Base-by-base conservation (phyloP, 352 stramenopile genomes). In the Phytophthora brassicae region DNA sequence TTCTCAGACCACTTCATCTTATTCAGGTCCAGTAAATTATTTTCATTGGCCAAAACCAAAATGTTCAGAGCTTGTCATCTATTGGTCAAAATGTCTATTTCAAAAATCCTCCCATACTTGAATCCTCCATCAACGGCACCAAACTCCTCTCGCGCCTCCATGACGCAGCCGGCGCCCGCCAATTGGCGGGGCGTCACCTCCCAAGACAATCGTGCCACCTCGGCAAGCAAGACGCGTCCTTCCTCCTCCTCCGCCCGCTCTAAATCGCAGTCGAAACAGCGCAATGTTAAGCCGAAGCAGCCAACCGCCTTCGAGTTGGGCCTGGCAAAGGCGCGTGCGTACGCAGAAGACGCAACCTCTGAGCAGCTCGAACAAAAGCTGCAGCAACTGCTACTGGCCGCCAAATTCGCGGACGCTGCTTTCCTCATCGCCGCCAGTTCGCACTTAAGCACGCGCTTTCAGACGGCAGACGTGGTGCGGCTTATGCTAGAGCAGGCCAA, bases 391-490 rank as follows among this genome's bases (percentile, higher is more conserved):
- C 52, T 95, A 16, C 65, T 77, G 36, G 49, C 55, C 22, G 56
- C 56, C 8, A 59, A 70, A 17, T 93, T 84, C 47, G 56, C 73
- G 9, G 81, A 93, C 39, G 82, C 86, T 0, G 86, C 84, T 28
- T 86, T 87, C 50, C 57, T 90, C 49, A 93, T 95, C 60, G 74
- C 72, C 4, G 73, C 72, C 24, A 81, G 67, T 22, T 11, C 67
- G 23, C 58, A 76, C 31, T 49, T 94, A 13, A 66, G 64, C 19
- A 53, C 68, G 33, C 91, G 89, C 70, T 95, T 90, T 67, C 83
- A 95, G 59, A 85, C 73, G 22, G 70, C 84, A 12, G 86, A 95
- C 49, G 83, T 94, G 6, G 81, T 91, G 59, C 83, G 85, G 4
- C 74, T 94, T 29, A 79, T 94, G 68, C 61, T 95, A 26, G 86